These are phyloP conservation scores for Saccharomyces pastorianus DNA, from an alignment of 1,139 yeast species.

Conservation along the genomic window DNA sequence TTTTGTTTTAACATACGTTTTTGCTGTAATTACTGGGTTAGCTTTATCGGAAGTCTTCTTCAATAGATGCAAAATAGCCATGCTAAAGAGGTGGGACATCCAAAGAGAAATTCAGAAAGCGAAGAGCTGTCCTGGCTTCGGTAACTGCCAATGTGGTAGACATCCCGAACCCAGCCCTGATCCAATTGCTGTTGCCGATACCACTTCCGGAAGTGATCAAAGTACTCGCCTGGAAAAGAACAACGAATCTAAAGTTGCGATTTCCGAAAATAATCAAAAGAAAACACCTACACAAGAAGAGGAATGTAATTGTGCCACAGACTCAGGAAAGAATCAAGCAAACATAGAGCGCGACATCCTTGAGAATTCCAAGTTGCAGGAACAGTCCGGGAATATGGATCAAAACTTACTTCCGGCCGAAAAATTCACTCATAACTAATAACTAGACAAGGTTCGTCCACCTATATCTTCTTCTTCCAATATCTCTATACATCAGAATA, in stretches of 20 bases:
- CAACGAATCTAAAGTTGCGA: background rate
- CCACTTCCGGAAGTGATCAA: background rate
- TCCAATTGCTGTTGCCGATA: background rate
- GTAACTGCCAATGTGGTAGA: constrained; percentile 25
- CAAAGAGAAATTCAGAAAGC: constrained; percentile 24
- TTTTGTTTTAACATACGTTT: constrained; percentile 54
- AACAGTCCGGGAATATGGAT: constrained; percentile 29
- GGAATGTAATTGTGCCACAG: constrained; percentile 3
- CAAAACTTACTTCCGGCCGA: constrained; percentile 27
- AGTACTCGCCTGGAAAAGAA: background rate
- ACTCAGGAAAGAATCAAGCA: constrained; percentile 11
- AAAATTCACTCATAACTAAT: constrained; percentile 10
- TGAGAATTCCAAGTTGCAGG: constrained; percentile 22
- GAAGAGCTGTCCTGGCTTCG: constrained; percentile 25
- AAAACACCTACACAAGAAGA: constrained; percentile 1
- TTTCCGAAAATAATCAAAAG: background rate
- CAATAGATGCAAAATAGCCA: constrained; percentile 39
- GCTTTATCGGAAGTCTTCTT: constrained; percentile 62
- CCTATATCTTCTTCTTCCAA: background rate
- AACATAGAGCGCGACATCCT: constrained; percentile 20
- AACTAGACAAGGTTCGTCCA: background rate
- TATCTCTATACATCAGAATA: background rate
- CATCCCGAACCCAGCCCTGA: constrained; percentile 7
- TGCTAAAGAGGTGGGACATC: constrained; percentile 29
- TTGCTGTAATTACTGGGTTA: constrained; percentile 62